These are phyloP conservation scores for Tylopilus orsonianus DNA, from an alignment of 1,284 basidiomycete genomes.

Conservation along the genomic window DNA sequence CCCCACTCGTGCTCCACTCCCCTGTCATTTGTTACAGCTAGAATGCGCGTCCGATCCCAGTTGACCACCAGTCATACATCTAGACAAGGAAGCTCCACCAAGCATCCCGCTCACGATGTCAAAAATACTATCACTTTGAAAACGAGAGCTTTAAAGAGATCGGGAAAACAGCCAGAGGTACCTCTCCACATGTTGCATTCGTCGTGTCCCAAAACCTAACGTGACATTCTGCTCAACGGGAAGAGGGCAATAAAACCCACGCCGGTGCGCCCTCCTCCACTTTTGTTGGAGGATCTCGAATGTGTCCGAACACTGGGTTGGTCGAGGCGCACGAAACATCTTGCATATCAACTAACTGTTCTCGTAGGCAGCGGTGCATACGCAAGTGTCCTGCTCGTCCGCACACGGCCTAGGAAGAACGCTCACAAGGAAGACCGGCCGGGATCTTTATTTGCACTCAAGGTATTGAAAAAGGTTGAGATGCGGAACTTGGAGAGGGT, in stretches of 20 bases:
- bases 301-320: constrained; percentile 41
- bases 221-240: constrained; percentile 4
- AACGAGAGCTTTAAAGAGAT: too few species aligned
- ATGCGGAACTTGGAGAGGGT: constrained; percentile 34
- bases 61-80: constrained; percentile 4
- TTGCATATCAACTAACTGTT: constrained; percentile 2
- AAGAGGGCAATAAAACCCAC: constrained; percentile 12
- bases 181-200: not conserved
- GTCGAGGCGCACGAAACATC: not conserved
- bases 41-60: constrained; percentile 20
- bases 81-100: constrained; percentile 9
- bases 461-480: constrained; percentile 38
- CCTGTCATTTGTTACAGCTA: not conserved
- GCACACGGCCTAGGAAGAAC: constrained; percentile 21
- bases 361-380: constrained; percentile 40
- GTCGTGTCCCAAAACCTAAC: not conserved
- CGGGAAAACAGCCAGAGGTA: constrained; percentile 7
- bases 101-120: constrained; percentile 6
- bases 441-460: constrained; percentile 41
- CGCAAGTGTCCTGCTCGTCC: constrained; percentile 44
- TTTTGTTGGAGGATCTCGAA: constrained; percentile 40
- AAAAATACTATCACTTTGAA: not conserved
- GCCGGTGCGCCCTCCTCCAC: constrained; percentile 32
- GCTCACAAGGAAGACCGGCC: constrained; percentile 32
- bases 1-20: not conserved